A percentile compares a stretch with the other conserved stretches of the same genome.
Evolutionary conservation across 805 yeast species (phyloP).

Genomic region (Monosporozyma servazzii): DNA sequence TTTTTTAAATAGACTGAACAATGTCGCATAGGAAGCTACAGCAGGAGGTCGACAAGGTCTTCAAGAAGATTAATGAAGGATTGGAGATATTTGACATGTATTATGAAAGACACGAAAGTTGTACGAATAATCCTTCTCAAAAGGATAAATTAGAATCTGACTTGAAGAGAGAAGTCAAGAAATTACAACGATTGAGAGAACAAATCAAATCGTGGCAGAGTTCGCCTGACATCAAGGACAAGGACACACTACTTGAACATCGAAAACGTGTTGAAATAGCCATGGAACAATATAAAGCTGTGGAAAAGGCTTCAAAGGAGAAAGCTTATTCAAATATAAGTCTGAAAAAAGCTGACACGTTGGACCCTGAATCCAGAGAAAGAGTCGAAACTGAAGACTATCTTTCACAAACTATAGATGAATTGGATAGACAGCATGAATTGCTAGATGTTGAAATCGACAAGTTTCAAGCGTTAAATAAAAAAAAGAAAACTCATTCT

Average conservation of each 20-base stretch:
- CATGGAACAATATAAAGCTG: constrained; percentile 94
- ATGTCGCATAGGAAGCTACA: constrained; percentile 42
- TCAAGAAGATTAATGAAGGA: constrained; percentile 82
- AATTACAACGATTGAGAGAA: constrained; percentile 84
- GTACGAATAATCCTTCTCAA: constrained; percentile 72
- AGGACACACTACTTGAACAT: constrained; percentile 72
- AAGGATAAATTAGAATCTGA: constrained; percentile 91
- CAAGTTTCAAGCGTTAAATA: constrained; percentile 21
- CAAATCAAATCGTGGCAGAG: constrained; percentile 94
- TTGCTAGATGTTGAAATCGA: constrained; percentile 49
- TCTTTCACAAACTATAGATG: constrained; percentile 62
- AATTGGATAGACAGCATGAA: constrained; percentile 73
- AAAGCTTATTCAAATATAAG: constrained; percentile 93
- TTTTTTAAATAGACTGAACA: background rate
- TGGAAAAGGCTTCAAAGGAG: constrained; percentile 86
- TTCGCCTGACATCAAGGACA: constrained; percentile 84
- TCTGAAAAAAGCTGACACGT: constrained; percentile 50
- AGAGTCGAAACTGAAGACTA: constrained; percentile 65
- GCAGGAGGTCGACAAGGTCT: constrained; percentile 85
- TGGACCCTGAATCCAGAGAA: constrained; percentile 75
- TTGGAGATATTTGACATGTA: constrained; percentile 73
- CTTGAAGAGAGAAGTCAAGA: constrained; percentile 89
- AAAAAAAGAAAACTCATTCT: constrained; percentile 28
- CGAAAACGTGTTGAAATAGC: constrained; percentile 61
- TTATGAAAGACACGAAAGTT: constrained; percentile 73